Base-by-base conservation (phyloP, 306 rosid genomes). In the Bauhinia variegata region DNA sequence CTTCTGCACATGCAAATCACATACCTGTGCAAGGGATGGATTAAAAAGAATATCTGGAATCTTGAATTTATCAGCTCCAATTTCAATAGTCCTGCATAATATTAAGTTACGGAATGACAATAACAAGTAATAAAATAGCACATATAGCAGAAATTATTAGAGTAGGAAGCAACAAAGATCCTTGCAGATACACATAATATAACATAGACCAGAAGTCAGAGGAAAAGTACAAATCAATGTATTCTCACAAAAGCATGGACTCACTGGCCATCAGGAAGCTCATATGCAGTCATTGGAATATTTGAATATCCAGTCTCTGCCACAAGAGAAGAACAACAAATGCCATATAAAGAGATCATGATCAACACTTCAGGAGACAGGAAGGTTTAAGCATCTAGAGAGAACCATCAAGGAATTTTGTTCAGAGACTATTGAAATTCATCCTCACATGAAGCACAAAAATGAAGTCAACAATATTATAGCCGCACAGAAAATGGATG, bases 261-360 rank as follows among this genome's bases (percentile, higher is more conserved):
- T 95, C 82, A 95, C 99, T 95, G 99, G 92, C 99, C 99, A 82
- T 95, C 99, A 76, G 99, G 99, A 67, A 95, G 99, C 81, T 95
- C 99, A 61, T 90, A 95, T 9, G 99, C 67, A 46, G 99, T 95
- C 86, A 80, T 95, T 51, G 99, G 99, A 71, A 95, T 95, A 82
- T 95, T 95, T 32, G 97, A 95, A 84, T 95, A 95, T 18, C 97
- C 80, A 59, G 62, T 93, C 82, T 93, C 99, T 93, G 89, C 57
- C 73, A 62, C 13, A 39, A 48, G 71, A 52, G 50, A 11, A 46
- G 12, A 61, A 61, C 19, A 54, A 31, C 13, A 41, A 56, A 67
- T 43, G 78, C 66, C 47, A 69, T 42, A 65, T 58, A 63, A 46
- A 44, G 66, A 66, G 5, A 31, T 55, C 14, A 44, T 56, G 44